Evolutionary conservation across 768 basidiomycete genomes (phyloP), one percentile per base, ranked within the genome.

Genomic region (Dentipellis fragilis): DNA sequence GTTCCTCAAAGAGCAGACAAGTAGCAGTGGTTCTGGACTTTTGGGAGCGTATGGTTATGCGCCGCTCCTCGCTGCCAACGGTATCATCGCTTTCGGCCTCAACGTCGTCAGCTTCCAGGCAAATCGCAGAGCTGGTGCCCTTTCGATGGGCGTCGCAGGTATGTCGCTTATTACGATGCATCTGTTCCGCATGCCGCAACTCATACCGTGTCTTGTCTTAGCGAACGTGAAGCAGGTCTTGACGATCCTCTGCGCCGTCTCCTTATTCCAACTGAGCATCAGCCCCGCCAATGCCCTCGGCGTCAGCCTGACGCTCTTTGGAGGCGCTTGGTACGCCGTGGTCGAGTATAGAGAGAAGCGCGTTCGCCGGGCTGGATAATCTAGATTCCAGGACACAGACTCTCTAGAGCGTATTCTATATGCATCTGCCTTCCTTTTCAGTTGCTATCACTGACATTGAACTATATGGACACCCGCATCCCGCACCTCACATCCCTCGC

Each of bases 51-150:
- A 40, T 11, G 39, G 14, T 72, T 29, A 47, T n/a, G 12, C 59
- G 21, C 29, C 50, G 71, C 78, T 84, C 6, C 69, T 98, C 47
- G 59, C 81, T 4, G 63, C 87, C 37, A 99, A 98, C 62, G 95
- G 93, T 0, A 66, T 75, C 12, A 83, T 98, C 64, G 96, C 96
- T 3, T 97, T 96, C 65, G 87, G 83, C 12, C 74, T 99, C 52
- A 99, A 98, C 63, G 83, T 97, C 2, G 89, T 96, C 55, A 90
- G 87, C 67, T 96, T 99, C 65, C 89, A 89, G 40, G 90, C 96
- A n/a, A 99, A 98, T 72, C 85, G 86, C 69, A 84, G 87, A 66
- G 85, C 91, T 0, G 93, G 93, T 2, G 85, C 93, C 11, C 66
- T 95, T 59, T 87, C 85, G 49, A 95, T 94, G 88, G 90, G 87